Percentiles rank a stretch among this genome's conserved stretches.
Evolutionary conservation across 352 stramenopile species (phyloP).

Genomic region (Pythium dissotocum): DNA sequence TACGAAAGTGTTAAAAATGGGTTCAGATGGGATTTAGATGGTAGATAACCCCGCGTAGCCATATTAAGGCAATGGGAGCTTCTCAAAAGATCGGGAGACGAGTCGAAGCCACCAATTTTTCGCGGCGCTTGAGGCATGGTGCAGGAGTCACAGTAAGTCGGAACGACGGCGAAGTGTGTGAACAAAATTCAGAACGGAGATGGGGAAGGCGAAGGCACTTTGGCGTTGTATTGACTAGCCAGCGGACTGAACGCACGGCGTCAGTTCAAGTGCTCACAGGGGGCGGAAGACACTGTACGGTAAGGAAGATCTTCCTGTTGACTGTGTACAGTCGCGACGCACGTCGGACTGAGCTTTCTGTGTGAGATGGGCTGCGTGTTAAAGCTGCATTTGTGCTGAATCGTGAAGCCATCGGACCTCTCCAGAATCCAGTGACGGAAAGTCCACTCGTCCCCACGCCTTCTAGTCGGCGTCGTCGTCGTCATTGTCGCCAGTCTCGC

Average conservation of each 20-base stretch:
- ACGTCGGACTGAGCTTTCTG: not conserved
- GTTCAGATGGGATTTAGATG: not conserved
- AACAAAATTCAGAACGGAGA: conserved; percentile 6
- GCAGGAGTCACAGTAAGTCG: not conserved
- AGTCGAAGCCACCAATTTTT: conserved; percentile 11
- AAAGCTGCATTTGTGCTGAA: not conserved
- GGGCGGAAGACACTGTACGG: not conserved
- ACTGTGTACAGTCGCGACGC: not conserved
- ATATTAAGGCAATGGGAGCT: not conserved
- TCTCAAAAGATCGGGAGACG: conserved; percentile 11
- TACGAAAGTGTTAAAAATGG: not conserved
- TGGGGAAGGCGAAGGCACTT: not conserved
- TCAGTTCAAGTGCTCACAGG: not conserved
- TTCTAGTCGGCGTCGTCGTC: not conserved
- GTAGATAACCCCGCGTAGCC: not conserved
- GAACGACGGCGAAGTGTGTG: not conserved
- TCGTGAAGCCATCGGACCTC: conserved; percentile 2
- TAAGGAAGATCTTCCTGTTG: not conserved
- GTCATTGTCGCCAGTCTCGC: conserved; percentile 12
- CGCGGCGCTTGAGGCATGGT: conserved; percentile 10
- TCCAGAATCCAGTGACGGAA: not conserved
- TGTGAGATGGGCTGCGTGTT: not conserved
- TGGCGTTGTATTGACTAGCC: not conserved
- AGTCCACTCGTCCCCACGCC: not conserved
- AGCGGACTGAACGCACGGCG: conserved; percentile 1